Percentiles rank a stretch among this genome's conserved stretches.
Evolutionary conservation across 768 basidiomycete genomes (phyloP).

Genomic region (Tricholoma furcatifolium): DNA sequence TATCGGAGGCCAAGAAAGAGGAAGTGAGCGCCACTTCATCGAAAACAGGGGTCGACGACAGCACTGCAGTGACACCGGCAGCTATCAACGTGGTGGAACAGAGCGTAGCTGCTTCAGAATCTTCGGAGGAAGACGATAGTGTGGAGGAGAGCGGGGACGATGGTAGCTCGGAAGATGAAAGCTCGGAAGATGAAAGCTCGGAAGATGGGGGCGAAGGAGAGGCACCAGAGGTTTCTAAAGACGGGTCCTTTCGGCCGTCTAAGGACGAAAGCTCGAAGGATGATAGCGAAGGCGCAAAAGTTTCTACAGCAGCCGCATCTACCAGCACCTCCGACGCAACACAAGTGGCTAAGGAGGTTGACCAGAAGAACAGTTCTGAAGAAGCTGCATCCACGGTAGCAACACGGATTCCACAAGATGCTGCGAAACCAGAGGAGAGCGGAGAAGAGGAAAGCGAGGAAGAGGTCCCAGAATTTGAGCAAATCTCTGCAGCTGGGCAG

Average conservation of each 20-base stretch:
- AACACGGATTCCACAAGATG: too few relatives aligned
- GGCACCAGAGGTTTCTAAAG: background rate
- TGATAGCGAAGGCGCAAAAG: conserved; percentile 17
- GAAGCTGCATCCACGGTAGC: too few relatives aligned
- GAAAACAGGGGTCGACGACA: background rate
- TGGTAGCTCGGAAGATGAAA: background rate
- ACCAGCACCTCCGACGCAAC: too few relatives aligned
- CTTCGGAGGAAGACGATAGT: background rate
- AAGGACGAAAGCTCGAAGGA: conserved; percentile 11
- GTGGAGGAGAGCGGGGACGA: background rate
- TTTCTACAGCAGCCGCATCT: too few relatives aligned
- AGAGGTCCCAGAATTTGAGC: background rate
- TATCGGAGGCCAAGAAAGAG: background rate
- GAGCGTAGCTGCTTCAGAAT: background rate
- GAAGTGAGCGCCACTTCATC: background rate
- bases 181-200: background rate
- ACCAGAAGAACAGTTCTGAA: too few relatives aligned
- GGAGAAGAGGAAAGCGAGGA: background rate
- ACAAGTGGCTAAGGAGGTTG: too few relatives aligned
- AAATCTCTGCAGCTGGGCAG: background rate
- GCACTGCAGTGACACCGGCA: background rate
- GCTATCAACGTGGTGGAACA: background rate
- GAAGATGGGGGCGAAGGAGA: background rate
- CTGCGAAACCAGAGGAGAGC: background rate
- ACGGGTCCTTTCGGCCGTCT: background rate